Conservation (phyloP, 306 rosid genomes). For the Cicer judaicum region DNA sequence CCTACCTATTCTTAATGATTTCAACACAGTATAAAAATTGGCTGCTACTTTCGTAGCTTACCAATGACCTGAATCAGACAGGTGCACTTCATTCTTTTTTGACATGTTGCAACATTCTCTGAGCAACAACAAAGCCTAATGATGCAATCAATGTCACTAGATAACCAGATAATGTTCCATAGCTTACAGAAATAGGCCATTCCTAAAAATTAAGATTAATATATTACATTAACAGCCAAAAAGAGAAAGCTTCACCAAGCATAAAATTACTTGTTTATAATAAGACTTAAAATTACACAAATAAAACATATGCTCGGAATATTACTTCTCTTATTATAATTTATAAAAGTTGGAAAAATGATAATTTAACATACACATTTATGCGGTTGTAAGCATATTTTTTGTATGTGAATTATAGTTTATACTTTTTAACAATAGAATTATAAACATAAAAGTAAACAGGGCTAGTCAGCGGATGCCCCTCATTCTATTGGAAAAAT, state of each 20-base stretch:
- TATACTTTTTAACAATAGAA: background rate
- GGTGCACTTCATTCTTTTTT: conserved; percentile 63
- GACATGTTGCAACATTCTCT: conserved; percentile 47
- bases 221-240: conserved; percentile 25
- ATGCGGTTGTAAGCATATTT: no score
- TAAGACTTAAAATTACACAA: no score
- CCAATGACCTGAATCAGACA: conserved; percentile 29
- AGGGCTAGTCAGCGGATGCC: background rate
- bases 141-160: conserved; percentile 62
- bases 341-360: no score
- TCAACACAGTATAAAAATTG: background rate
- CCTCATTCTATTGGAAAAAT: background rate
- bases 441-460: background rate
- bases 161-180: conserved; percentile 76
- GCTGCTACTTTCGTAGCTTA: background rate
- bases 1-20: background rate
- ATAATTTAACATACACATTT: no score
- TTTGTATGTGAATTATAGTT: no score
- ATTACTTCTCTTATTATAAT: no score
- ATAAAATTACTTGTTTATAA: no score
- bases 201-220: conserved; percentile 58
- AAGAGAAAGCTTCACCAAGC: background rate
- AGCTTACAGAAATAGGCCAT: conserved; percentile 92
- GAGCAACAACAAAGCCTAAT: conserved; percentile 49
- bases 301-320: no score